These are phyloP conservation scores for Clonostachys sp. DNA, from an alignment of 2,329 filamentous ascomycete species.

Conservation along the genomic window DNA sequence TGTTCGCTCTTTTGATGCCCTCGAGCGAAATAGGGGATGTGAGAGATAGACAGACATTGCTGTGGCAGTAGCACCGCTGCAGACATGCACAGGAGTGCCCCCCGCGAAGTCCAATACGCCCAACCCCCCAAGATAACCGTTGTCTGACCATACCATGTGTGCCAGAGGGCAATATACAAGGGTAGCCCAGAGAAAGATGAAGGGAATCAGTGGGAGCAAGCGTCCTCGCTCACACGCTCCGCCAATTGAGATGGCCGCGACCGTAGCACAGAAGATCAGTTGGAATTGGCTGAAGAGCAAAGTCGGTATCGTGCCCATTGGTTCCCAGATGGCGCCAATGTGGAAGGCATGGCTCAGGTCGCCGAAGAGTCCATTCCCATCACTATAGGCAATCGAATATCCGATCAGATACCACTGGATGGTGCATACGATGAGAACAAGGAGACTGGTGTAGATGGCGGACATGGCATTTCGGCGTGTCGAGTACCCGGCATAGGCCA, in stretches of 20 bases:
- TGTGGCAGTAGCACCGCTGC: constrained; percentile 7
- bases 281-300: constrained; percentile 10
- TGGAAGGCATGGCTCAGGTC: constrained; percentile 6
- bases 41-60: constrained; percentile 9
- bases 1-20: constrained; percentile 3
- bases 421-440: constrained; percentile 8
- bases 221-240: constrained; percentile 8
- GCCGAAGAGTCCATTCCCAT: constrained; percentile 6
- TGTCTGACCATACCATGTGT: constrained; percentile 9
- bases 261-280: constrained; percentile 9
- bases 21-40: constrained; percentile 8
- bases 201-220: constrained; percentile 7
- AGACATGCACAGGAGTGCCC: constrained; percentile 9
- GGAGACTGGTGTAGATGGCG: constrained; percentile 6
- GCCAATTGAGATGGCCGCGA: constrained; percentile 8
- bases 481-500: constrained; percentile 9
- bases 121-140: constrained; percentile 7
- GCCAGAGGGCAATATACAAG: constrained; percentile 10
- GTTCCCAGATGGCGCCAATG: constrained; percentile 7
- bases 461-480: constrained; percentile 8
- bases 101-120: constrained; percentile 9
- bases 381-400: constrained; percentile 9
- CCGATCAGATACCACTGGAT: constrained; percentile 10
- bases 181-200: constrained; percentile 9
- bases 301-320: constrained; percentile 7